These are phyloP conservation scores for Aureobasidium sp. DNA, from an alignment of 2,329 filamentous ascomycete species.

Conservation along the genomic window DNA sequence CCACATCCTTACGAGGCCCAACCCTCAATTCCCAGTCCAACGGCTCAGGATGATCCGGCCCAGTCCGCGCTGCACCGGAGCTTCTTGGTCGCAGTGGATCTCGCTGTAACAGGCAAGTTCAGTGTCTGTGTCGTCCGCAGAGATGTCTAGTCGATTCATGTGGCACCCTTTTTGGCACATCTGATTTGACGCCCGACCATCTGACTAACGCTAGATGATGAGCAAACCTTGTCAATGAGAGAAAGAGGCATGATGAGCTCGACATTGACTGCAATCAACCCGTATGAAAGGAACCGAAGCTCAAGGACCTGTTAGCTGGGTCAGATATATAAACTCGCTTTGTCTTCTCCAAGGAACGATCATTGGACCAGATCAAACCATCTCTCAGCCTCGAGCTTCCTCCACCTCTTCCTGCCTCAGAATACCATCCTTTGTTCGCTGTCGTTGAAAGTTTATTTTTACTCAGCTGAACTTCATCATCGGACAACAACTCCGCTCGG, in stretches of 20 bases:
- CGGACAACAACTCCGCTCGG: background rate
- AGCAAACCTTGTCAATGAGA: constrained; percentile 2
- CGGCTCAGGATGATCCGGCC: constrained; percentile 14
- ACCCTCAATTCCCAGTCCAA: constrained; percentile 6
- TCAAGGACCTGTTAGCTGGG: background rate
- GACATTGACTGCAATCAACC: constrained; percentile 1
- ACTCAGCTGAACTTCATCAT: background rate
- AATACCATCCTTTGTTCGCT: background rate
- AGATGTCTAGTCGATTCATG: background rate
- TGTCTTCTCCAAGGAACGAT: background rate
- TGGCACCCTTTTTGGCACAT: constrained; percentile 7
- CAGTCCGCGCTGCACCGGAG: constrained; percentile 11
- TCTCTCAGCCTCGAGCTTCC: background rate
- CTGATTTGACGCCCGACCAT: constrained; percentile 13
- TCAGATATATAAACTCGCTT: background rate
- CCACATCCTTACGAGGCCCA: constrained; percentile 1
- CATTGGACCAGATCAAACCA: constrained; percentile 6
- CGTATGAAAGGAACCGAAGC: background rate
- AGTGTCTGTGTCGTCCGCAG: constrained; percentile 12
- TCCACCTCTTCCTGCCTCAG: background rate
- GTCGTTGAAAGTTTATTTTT: background rate
- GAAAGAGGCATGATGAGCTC: background rate
- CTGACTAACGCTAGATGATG: constrained; percentile 9
- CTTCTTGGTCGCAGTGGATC: constrained; percentile 10
- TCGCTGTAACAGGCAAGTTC: constrained; percentile 11